A percentile compares a stretch with the other conserved stretches of the same genome.
Evolutionary conservation across 352 stramenopile genomes (phyloP).

Genomic region (Phytophthora boehmeriae): DNA sequence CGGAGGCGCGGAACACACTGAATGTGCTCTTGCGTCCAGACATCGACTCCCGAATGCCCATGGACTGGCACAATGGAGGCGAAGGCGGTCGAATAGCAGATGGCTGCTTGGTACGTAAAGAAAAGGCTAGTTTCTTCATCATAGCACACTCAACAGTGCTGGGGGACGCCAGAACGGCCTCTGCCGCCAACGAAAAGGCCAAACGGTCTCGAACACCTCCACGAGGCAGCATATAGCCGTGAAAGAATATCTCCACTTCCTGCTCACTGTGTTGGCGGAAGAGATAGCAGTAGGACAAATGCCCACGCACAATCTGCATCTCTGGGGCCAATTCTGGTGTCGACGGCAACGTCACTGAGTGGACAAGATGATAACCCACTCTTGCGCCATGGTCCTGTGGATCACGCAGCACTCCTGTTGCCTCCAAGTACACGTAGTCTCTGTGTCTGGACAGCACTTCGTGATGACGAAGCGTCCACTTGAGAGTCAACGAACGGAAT

Average conservation of each 20-base stretch:
- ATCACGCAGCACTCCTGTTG: conserved; percentile 56
- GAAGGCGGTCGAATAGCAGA: conserved; percentile 21
- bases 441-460: conserved; percentile 60
- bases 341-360: conserved; percentile 57
- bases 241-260: conserved; percentile 64
- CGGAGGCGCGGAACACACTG: conserved; percentile 25
- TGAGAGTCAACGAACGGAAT: conserved; percentile 66
- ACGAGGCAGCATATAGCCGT: conserved; percentile 50
- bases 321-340: conserved; percentile 64
- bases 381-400: conserved; percentile 41
- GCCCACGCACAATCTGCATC: conserved; percentile 66
- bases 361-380: conserved; percentile 64
- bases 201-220: conserved; percentile 55
- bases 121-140: conserved; percentile 79
- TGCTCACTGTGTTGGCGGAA: conserved; percentile 44
- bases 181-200: conserved; percentile 48
- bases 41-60: conserved; percentile 24
- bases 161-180: conserved; percentile 48
- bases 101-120: conserved; percentile 43
- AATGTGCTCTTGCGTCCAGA: conserved; percentile 25
- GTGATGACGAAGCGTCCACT: conserved; percentile 67
- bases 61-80: conserved; percentile 28
- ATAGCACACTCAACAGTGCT: conserved; percentile 55
- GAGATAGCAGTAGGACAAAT: conserved; percentile 60
- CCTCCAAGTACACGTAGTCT: conserved; percentile 74